Base-by-base conservation (phyloP, 2,329 filamentous ascomycete genomes). In the Hypocrella siamensis region DNA sequence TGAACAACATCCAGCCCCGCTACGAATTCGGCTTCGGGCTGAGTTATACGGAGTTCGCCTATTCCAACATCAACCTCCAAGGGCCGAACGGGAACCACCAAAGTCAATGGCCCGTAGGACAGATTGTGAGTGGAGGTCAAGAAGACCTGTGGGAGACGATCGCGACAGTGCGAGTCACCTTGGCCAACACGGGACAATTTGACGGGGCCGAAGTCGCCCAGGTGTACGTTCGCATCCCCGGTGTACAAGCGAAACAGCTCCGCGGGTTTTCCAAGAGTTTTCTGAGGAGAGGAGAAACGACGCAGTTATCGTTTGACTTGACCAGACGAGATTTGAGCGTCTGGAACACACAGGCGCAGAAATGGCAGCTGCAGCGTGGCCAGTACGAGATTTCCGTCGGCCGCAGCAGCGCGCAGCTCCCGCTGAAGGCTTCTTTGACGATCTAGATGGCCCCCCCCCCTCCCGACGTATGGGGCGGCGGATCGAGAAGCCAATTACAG, bases 241-340 rank as follows among this genome's bases (percentile, higher is more conserved):
- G 26, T 3, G 51, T 45, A 6, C 25, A 14, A 9, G 51, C 61
- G 1, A 56, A 63, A 26, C 73, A 79, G 46, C 57, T 81, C n/a
- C 60, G 75, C 6, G 75, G 76, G 6, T 80, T 80, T 22, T 68
- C 70, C 32, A 80, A 80, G 56, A 55, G 63, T 0, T 26, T 26
- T 6, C 3, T 26, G 25, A 52, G 57, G 11, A 54, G 59, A 0
- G 60, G 61, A 0, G 47, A 60, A 35, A 58, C 51, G 14, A 50
- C 53, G 12, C 60, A 53, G 0, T 52, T 75, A 0, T 49, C 42
- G 0, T 68, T 80, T 34, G 46, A 56, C 17, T 46, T 81, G 25
- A 77, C 63, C 14, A 60, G 76, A 26, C 64, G 74, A 37, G 76
- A 81, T 43, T 44, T 81, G 30, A 79, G 74, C 48, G 58, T 71